phyloP scores from a whole-genome alignment of 2,329 filamentous ascomycete genomes.

The Alternaria conjuncta region DNA sequence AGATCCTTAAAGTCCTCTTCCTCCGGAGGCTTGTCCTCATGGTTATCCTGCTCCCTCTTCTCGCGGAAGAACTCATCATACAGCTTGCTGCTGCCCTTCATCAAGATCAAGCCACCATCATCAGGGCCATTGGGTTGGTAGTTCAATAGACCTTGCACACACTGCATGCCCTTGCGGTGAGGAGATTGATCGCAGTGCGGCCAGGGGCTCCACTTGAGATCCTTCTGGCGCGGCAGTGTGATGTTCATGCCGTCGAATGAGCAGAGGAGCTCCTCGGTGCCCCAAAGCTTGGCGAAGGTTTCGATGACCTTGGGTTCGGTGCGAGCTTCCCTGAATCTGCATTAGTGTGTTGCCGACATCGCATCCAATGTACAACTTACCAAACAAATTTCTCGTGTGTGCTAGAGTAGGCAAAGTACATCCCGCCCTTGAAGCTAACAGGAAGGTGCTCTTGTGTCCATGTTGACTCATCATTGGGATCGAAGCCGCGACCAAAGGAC shows the following conservation, averaged over 20 bases:
- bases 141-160: constrained; percentile 55
- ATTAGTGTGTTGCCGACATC: background rate
- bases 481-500: constrained; percentile 51
- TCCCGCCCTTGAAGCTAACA: constrained; percentile 52
- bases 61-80: constrained; percentile 54
- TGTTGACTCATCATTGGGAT: constrained; percentile 42
- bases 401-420: constrained; percentile 50
- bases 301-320: background rate
- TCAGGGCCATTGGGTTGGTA: constrained; percentile 53
- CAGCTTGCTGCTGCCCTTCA: constrained; percentile 53
- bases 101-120: constrained; percentile 56
- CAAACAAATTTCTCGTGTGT: constrained; percentile 53
- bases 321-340: background rate
- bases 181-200: constrained; percentile 41
- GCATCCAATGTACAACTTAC: background rate
- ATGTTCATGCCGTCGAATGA: background rate
- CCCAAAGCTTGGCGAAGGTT: background rate
- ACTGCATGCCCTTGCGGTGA: constrained; percentile 50
- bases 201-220: background rate
- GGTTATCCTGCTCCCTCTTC: constrained; percentile 13
- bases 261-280: background rate
- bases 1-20: constrained; percentile 47
- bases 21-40: constrained; percentile 22
- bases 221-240: background rate
- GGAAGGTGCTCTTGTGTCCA: constrained; percentile 49